Conservation (phyloP, 805 yeast species). For the Kuraishia molischiana region DNA sequence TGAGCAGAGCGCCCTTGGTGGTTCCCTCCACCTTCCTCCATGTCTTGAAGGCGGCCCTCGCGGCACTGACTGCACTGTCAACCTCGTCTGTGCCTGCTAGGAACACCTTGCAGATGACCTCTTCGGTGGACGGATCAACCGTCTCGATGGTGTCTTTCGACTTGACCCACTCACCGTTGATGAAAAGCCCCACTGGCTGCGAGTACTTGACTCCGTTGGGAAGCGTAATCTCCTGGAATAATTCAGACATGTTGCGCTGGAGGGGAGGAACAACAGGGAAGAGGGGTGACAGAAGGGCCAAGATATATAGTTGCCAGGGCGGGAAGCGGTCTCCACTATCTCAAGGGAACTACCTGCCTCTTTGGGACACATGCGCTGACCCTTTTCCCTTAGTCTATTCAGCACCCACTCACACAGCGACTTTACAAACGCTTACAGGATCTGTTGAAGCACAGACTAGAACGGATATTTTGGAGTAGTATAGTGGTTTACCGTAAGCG, state of each 20-base stretch:
- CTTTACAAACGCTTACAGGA: too few relatives aligned
- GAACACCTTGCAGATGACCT: constrained; percentile 33
- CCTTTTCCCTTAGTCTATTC: too few relatives aligned
- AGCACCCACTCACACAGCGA: too few relatives aligned
- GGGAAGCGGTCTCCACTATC: too few relatives aligned
- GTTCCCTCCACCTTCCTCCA: constrained; percentile 37
- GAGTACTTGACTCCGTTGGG: constrained; percentile 40
- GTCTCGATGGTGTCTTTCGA: constrained; percentile 29
- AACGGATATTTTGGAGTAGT: too few relatives aligned
- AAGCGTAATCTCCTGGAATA: constrained; percentile 2
- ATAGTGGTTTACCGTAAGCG: too few relatives aligned
- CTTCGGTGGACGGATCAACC: constrained; percentile 40
- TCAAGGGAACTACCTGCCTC: too few relatives aligned
- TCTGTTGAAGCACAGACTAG: too few relatives aligned
- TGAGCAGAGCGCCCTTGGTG: constrained; percentile 29
- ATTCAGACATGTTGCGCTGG: not conserved
- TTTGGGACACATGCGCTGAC: too few relatives aligned
- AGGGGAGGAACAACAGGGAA: too few relatives aligned
- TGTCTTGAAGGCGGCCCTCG: constrained; percentile 31
- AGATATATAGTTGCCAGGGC: too few relatives aligned
- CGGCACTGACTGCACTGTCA: constrained; percentile 40
- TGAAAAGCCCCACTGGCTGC: constrained; percentile 56
- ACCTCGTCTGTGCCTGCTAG: constrained; percentile 39
- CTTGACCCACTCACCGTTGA: constrained; percentile 41
- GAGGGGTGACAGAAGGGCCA: too few relatives aligned